These are phyloP conservation scores for Flaveria brownii DNA, from an alignment of 129 eudicot species.

Conservation along the genomic window DNA sequence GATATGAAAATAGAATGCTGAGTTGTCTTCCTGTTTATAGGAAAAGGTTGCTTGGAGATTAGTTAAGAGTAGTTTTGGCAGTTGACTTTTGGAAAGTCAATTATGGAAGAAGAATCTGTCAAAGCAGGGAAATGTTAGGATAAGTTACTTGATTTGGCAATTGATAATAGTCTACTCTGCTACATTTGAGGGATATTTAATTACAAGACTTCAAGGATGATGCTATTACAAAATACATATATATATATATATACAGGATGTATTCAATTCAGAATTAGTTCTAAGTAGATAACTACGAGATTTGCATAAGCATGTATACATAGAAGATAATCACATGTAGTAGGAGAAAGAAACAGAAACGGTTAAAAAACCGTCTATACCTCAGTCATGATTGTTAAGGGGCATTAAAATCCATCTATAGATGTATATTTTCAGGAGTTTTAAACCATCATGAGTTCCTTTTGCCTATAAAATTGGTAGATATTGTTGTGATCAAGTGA, in stretches of 20 bases:
- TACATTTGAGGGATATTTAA: neutral
- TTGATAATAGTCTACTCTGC: slow-evolving; percentile 19
- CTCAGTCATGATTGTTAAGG: too few relatives aligned
- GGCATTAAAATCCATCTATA: too few relatives aligned
- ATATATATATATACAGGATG: too few relatives aligned
- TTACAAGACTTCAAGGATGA: neutral
- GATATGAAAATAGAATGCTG: neutral
- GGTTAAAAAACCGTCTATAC: too few relatives aligned
- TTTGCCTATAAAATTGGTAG: too few relatives aligned
- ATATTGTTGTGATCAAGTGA: neutral
- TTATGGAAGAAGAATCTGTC: slow-evolving; percentile 16
- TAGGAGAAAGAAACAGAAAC: too few relatives aligned
- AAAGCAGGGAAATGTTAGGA: slow-evolving; percentile 23
- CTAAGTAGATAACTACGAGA: too few relatives aligned
- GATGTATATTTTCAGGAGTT: too few relatives aligned
- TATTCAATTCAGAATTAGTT: too few relatives aligned
- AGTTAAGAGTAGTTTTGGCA: slow-evolving; percentile 10
- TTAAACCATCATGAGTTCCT: too few relatives aligned
- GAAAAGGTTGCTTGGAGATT: neutral
- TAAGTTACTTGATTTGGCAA: slow-evolving; percentile 17
- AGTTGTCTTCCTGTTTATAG: slow-evolving; percentile 16
- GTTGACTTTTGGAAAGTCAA: slow-evolving; percentile 15
- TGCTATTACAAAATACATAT: neutral
- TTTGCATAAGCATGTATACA: too few relatives aligned
- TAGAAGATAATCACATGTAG: too few relatives aligned